phyloP scores from a whole-genome alignment of 2,329 filamentous ascomycete species.

The Clonostachys solani region DNA sequence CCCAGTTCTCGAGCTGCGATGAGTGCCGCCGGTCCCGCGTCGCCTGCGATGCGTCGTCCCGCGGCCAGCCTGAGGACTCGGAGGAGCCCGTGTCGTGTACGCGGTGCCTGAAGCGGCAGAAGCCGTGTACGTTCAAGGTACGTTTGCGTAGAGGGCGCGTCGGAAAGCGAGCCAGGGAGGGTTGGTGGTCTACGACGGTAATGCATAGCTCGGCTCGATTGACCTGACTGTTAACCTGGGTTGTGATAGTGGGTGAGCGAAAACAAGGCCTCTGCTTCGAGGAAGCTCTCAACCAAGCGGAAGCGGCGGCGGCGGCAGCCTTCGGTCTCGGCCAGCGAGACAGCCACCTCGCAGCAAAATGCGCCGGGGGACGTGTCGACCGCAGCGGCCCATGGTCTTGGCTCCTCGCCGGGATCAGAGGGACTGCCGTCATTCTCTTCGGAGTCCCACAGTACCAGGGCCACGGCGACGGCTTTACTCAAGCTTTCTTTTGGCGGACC shows the following conservation, averaged over 20 bases:
- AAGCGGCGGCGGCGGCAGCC: conserved; percentile 7
- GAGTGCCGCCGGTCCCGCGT: conserved; percentile 22
- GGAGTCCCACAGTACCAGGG: conserved; percentile 1
- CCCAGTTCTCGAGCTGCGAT: conserved; percentile 28
- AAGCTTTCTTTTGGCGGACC: too few relatives aligned
- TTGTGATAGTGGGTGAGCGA: conserved; percentile 16
- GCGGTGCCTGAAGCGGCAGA: conserved; percentile 35
- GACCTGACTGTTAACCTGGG: background rate
- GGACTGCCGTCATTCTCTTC: background rate
- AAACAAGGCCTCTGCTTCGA: conserved; percentile 7
- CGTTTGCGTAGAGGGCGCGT: background rate
- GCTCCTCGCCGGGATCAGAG: background rate
- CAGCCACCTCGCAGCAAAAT: background rate
- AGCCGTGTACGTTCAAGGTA: conserved; percentile 21
- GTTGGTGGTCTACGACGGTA: background rate
- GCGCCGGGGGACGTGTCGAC: background rate
- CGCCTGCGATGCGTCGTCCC: conserved; percentile 16
- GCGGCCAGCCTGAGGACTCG: conserved; percentile 32
- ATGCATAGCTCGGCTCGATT: background rate
- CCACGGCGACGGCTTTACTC: too few relatives aligned
- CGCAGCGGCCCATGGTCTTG: background rate
- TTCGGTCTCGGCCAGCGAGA: conserved; percentile 7
- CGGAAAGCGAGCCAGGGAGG: background rate
- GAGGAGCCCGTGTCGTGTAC: conserved; percentile 64
- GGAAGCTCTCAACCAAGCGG: background rate